Evolutionary conservation across 202 grass and related monocot species (phyloP), one percentile per base, ranked within the genome.

Genomic region (Setaria viridis): DNA sequence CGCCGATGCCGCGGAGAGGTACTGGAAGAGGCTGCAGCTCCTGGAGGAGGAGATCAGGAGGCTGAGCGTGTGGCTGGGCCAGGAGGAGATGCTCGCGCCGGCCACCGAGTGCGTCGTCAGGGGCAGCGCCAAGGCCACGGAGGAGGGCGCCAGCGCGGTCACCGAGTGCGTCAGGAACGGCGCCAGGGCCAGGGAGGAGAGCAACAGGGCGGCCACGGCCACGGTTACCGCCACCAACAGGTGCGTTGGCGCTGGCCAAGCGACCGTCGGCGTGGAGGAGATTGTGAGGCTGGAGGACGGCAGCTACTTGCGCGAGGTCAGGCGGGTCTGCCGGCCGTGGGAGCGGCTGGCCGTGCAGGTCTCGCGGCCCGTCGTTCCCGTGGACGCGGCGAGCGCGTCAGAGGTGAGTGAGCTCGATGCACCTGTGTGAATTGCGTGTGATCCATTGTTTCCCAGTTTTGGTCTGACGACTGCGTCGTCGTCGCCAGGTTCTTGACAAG

Each of bases 321-420:
- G 41, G n/a, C 80, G 33, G 42, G 67, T 76, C 11, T 87, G 83
- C 17, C 74, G 86, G 71, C 79, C 76, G n/a, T 91, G 87, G 94
- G 85, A 78, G 32, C 59, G 89, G 12, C 77, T 97, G 19, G 64
- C 78, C 72, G 86, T 97, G 77, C 91, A 97, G 65, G 54, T 94
- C n/a, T 90, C 94, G 1, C 47, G 10, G 11, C 85, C 91, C 20
- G 72, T 82, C 68, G 9, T 89, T 30, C 82, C 87, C 17, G 72
- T 65, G 72, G 64, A 94, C 47, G 77, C 91, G 1, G 19, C 48
- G 3, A 88, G 59, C 67, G 89, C 85, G 7, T 57, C 83, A 0
- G 87, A 90, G 91, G 94, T 93, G 80, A 75, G 94, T 93, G 80
- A 70, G 35, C 16, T 68, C 15, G 21, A 4, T 9, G 8, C 34